Conservation (phyloP, 441 rosid species). For the Eutrema salsugineum region DNA sequence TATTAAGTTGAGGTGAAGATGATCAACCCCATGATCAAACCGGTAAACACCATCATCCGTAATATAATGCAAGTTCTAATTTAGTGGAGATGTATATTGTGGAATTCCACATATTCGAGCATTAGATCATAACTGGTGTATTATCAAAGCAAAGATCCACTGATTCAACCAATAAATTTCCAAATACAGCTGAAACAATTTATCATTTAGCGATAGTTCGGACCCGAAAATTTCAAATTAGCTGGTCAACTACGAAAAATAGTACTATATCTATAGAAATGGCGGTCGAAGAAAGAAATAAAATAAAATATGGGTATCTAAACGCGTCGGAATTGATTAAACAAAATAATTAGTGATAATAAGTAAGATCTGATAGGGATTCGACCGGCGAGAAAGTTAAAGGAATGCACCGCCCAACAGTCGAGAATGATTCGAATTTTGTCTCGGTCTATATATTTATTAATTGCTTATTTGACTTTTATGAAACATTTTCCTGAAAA, state of each 20-base stretch:
- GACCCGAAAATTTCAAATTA: background rate
- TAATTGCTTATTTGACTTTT: background rate
- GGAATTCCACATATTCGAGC: background rate
- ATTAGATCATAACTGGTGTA: background rate
- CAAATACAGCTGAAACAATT: background rate
- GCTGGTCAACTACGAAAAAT: background rate
- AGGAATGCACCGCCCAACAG: conserved; percentile 12
- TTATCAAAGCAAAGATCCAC: background rate
- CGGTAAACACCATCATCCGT: background rate
- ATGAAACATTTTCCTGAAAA: background rate
- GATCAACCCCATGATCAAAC: background rate
- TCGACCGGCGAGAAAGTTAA: conserved; percentile 19
- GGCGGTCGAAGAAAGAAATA: background rate
- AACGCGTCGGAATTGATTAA: conserved; percentile 2
- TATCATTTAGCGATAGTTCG: background rate
- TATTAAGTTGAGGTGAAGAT: too few relatives aligned
- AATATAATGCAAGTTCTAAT: background rate
- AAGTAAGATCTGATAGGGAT: conserved; percentile 10
- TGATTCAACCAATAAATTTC: background rate
- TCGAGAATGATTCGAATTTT: background rate
- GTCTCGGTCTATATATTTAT: background rate
- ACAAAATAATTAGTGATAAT: background rate
- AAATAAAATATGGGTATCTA: background rate
- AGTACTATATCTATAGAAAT: background rate
- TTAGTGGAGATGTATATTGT: background rate